Conservation (phyloP, 257 asterid genomes). For the Nicotiana tomentosiformis region DNA sequence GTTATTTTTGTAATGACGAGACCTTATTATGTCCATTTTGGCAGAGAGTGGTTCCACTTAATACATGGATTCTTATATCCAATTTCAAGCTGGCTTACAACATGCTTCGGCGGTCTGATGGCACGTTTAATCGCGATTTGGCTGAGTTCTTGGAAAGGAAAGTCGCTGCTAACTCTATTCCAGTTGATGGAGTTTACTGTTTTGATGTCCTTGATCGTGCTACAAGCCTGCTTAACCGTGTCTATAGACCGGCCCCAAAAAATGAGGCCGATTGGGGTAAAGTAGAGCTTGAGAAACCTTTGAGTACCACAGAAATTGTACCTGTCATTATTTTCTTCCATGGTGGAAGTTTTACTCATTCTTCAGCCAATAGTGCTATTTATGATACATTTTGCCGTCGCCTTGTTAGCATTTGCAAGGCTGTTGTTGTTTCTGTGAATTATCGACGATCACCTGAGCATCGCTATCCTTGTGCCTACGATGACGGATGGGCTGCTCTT, state of each 20-base stretch:
- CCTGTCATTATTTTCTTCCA: constrained; percentile 82
- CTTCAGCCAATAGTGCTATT: constrained; percentile 81
- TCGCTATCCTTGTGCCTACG: constrained; percentile 71
- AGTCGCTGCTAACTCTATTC: constrained; percentile 60
- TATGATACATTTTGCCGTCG: constrained; percentile 84
- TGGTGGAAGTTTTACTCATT: constrained; percentile 88
- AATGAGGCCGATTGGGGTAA: constrained; percentile 32
- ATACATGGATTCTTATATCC: constrained; percentile 81
- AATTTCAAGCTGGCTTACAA: constrained; percentile 82
- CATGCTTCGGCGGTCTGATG: constrained; percentile 78
- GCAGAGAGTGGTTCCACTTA: constrained; percentile 82
- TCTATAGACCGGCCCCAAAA: constrained; percentile 37
- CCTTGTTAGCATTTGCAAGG: constrained; percentile 50
- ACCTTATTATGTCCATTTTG: neutral
- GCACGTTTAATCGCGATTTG: constrained; percentile 71
- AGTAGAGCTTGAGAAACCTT: constrained; percentile 50
- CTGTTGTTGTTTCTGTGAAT: constrained; percentile 74
- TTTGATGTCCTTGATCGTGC: constrained; percentile 73
- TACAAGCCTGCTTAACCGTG: constrained; percentile 59
- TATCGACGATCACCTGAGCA: constrained; percentile 77
- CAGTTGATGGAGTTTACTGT: constrained; percentile 67
- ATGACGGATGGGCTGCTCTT: constrained; percentile 81
- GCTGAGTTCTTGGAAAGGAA: constrained; percentile 77
- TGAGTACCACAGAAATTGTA: constrained; percentile 39
- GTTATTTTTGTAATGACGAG: neutral